A percentile compares a stretch with the other conserved stretches of the same genome.
Conservation (phyloP, 768 basidiomycete species). For the Mycena floridula region DNA sequence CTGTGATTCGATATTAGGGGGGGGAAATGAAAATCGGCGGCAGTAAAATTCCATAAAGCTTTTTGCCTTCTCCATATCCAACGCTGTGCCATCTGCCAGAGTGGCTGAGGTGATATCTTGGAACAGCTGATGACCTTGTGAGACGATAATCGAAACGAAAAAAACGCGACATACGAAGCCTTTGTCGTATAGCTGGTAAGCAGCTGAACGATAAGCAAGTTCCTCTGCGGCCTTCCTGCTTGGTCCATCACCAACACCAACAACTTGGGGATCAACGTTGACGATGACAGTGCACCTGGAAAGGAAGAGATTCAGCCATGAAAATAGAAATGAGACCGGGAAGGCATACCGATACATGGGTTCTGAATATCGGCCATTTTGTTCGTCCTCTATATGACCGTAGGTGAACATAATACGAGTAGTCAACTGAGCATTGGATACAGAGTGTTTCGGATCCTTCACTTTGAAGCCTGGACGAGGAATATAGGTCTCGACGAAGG, state of each 20-base stretch:
- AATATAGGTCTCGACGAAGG: constrained; percentile 22
- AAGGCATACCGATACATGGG: background rate
- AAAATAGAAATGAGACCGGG: background rate
- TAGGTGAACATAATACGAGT: background rate
- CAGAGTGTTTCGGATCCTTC: constrained; percentile 40
- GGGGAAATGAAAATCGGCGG: constrained; percentile 64
- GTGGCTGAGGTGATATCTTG: constrained; percentile 13
- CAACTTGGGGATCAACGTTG: constrained; percentile 32
- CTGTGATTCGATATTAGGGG: constrained; percentile 61
- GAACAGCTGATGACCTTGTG: background rate
- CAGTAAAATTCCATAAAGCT: constrained; percentile 97
- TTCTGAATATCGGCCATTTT: too few relatives aligned
- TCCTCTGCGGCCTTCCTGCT: constrained; percentile 61
- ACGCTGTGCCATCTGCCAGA: constrained; percentile 61
- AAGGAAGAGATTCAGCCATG: constrained; percentile 1
- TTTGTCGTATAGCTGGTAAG: constrained; percentile 59
- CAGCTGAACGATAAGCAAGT: constrained; percentile 69
- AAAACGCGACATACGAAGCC: constrained; percentile 50
- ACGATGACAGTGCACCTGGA: constrained; percentile 35
- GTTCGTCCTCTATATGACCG: background rate
- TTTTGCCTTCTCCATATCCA: constrained; percentile 61
- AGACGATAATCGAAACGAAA: background rate
- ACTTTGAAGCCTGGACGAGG: constrained; percentile 5
- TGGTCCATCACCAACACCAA: constrained; percentile 56
- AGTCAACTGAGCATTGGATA: background rate